Evolutionary conservation across 352 stramenopile species (phyloP).

Genomic region (Globisporangium paroecandrum): DNA sequence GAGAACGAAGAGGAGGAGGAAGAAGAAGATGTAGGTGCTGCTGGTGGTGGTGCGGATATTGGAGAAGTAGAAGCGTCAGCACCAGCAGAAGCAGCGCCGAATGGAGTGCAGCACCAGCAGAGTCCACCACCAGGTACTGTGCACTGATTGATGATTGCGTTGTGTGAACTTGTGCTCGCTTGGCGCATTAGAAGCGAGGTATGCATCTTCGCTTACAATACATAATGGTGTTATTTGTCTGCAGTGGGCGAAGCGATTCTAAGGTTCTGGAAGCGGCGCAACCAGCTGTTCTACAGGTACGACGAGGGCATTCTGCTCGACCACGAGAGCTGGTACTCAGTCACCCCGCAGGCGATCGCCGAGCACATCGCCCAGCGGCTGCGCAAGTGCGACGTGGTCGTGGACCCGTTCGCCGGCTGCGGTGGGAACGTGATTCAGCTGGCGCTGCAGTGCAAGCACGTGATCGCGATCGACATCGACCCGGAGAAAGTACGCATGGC

Average conservation of each 20-base stretch:
- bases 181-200: too few species aligned
- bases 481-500: conserved; percentile 87
- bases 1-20: not conserved
- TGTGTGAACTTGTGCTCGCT: too few species aligned
- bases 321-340: conserved; percentile 91
- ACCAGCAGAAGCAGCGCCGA: not conserved
- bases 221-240: not conserved
- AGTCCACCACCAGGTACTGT: too few species aligned
- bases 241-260: conserved; percentile 41
- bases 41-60: too few species aligned
- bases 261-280: conserved; percentile 92
- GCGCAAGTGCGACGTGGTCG: conserved; percentile 66
- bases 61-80: not conserved
- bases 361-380: conserved; percentile 81
- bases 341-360: conserved; percentile 90
- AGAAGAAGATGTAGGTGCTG: too few species aligned
- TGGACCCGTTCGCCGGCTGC: conserved; percentile 92
- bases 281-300: conserved; percentile 87
- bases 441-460: conserved; percentile 80
- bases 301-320: conserved; percentile 91
- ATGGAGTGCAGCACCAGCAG: not conserved
- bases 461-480: conserved; percentile 93
- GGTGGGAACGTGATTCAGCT: conserved; percentile 94
- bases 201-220: too few species aligned
- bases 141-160: too few species aligned